Percentiles rank a stretch among this genome's conserved stretches.
phyloP scores from a whole-genome alignment of 129 eudicot species.

The Lactuca saligna region DNA sequence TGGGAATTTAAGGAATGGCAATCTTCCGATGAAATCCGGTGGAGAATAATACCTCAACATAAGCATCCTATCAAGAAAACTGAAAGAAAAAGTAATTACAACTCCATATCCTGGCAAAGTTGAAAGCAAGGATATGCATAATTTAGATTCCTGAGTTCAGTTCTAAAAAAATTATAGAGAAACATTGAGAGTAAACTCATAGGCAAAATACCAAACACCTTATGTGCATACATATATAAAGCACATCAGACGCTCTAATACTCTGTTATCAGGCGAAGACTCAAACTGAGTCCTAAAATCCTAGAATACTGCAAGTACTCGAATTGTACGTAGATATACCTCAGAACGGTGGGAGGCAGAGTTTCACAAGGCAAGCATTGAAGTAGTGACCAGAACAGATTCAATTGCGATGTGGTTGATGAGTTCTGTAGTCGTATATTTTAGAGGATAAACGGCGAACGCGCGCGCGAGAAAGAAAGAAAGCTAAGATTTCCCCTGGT shows the following conservation, averaged over 20 bases:
- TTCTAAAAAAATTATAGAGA: no score
- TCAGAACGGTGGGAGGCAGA: neutral
- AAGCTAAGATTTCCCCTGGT: neutral
- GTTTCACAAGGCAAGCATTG: constrained; percentile 6
- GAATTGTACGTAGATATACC: constrained; percentile 12
- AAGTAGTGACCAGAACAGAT: neutral
- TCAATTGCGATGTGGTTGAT: neutral
- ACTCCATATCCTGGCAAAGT: neutral
- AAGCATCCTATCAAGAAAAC: constrained; percentile 46
- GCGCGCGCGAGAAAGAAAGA: neutral
- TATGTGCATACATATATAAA: constrained; percentile 5
- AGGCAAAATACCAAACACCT: constrained; percentile 20
- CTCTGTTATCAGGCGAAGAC: neutral
- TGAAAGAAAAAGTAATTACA: neutral
- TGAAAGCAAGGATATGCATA: neutral
- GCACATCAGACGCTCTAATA: constrained; percentile 10
- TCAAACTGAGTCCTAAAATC: neutral
- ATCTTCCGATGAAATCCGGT: constrained; percentile 25
- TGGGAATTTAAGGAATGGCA: constrained; percentile 32
- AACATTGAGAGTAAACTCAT: neutral
- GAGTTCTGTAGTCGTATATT: neutral
- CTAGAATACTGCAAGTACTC: neutral
- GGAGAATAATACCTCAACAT: constrained; percentile 45
- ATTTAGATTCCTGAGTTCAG: neutral
- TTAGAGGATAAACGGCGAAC: neutral